Base-by-base conservation (phyloP, 805 yeast species). In the Metahyphopichia silvanorum region DNA sequence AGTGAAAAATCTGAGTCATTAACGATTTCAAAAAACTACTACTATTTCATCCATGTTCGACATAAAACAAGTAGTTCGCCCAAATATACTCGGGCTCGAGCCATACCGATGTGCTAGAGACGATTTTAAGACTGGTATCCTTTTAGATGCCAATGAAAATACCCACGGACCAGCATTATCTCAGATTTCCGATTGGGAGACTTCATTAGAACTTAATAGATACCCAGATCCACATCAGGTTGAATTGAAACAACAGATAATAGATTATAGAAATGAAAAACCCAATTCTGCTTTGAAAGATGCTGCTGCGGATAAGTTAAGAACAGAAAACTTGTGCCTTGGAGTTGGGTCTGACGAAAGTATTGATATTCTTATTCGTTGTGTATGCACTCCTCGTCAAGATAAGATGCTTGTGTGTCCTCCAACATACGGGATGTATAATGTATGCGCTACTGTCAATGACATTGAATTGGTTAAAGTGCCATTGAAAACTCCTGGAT, bases 341-440 rank as follows among this genome's bases (percentile, higher is more conserved):
- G 98, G 98, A 27, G 98, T 93, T 9, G 98, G 98, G 1, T 89
- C 97, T 1, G 98, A 93, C 57, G 98, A 93, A 60, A 79, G 93
- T 49, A 88, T 93, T 39, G 98, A 93, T 55, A 74, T 93, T 25
- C 61, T 91, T 34, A 80, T 93, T 40, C 69, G 98, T 47, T 86
- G 95, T 34, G 74, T 83, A 33, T 86, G 96, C 51, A 66, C 59
- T 4, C 98, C 98, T 2, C 85, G 84, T 2, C 70, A 67, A 42
- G 96, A 89, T 39, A 91, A 87, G 55, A 60, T 93, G 51, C 62
- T 93, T 46, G 77, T 78, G 2, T 81, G 95, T 56, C 96, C 98
- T 3, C 98, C 98, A 26, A 93, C 98, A 0, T 93, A 93, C 53
- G 97, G 98, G 5, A 93, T 93, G 98, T 93, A 93, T 68, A 64